Evolutionary conservation across 140 eudicot species (phyloP).

Genomic region (Bidens hawaiensis): DNA sequence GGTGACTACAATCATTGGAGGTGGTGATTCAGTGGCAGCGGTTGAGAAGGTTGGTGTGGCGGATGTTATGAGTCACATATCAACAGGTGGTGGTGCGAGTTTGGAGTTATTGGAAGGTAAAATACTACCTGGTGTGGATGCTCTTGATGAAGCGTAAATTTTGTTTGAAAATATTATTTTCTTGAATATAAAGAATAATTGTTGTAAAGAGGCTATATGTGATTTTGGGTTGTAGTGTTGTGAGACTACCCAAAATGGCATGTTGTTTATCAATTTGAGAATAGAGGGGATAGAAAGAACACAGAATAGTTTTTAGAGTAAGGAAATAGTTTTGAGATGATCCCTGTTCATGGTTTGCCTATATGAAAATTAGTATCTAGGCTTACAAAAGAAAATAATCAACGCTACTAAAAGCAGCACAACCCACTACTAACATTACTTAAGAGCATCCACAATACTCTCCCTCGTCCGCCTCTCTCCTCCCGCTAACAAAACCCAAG

Average conservation of each 20-base stretch:
- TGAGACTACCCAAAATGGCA: background rate
- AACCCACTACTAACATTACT: no score
- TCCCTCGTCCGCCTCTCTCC: no score
- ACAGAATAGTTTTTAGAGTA: no score
- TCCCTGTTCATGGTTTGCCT: no score
- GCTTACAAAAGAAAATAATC: no score
- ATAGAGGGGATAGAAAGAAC: no score
- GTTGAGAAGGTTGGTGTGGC: constrained; percentile 80
- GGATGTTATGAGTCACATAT: constrained; percentile 65
- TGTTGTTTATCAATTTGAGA: no score
- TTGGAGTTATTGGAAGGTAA: constrained; percentile 70
- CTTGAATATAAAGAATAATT: background rate
- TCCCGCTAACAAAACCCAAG: no score
- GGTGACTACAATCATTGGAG: constrained; percentile 72
- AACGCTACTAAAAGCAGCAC: no score
- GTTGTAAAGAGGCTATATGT: constrained; percentile 1
- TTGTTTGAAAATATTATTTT: background rate
- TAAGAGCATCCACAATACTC: no score
- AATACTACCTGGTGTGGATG: constrained; percentile 57
- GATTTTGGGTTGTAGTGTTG: background rate
- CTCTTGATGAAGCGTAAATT: constrained; percentile 59
- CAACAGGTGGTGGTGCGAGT: constrained; percentile 82
- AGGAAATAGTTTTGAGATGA: no score
- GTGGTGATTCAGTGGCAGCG: constrained; percentile 76
- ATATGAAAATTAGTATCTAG: no score